Evolutionary conservation across 176 grass and related monocot species (phyloP).

Genomic region (Bothriochloa decipiens): DNA sequence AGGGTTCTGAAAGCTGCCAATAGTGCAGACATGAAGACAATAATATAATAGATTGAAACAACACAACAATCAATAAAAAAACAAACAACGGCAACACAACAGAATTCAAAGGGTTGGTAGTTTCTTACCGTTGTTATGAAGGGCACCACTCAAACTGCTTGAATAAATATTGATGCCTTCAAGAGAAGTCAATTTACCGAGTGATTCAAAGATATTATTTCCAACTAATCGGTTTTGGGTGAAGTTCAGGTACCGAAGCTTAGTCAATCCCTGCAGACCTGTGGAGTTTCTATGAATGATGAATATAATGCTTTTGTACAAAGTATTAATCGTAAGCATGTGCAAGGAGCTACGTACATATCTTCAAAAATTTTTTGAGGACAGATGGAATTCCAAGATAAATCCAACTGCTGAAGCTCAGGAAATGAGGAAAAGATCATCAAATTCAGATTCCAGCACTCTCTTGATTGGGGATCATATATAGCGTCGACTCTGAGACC

Average conservation of each 20-base stretch:
- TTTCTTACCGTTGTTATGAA: not conserved
- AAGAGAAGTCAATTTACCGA: not conserved
- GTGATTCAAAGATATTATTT: not conserved
- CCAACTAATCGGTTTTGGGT: not conserved
- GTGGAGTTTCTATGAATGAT: not conserved
- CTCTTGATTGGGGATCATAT: no score
- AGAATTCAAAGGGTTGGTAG: no score
- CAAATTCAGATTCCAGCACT: not conserved
- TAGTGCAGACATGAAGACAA: not conserved
- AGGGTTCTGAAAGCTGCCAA: no score
- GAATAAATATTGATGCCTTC: not conserved
- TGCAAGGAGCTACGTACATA: not conserved
- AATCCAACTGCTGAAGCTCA: not conserved
- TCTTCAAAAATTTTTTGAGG: not conserved
- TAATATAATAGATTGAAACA: not conserved
- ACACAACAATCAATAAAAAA: no score
- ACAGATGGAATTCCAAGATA: not conserved
- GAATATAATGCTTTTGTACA: not conserved
- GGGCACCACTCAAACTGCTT: not conserved
- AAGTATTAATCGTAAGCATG: no score
- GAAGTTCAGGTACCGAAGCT: not conserved
- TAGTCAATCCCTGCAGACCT: not conserved
- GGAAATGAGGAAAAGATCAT: not conserved
- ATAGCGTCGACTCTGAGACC: not conserved
- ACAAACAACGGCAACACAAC: no score